Percentiles rank a stretch among this genome's conserved stretches.
These are phyloP conservation scores for Aspergillus proliferans DNA, from an alignment of 2,329 filamentous ascomycete genomes.

Conservation along the genomic window DNA sequence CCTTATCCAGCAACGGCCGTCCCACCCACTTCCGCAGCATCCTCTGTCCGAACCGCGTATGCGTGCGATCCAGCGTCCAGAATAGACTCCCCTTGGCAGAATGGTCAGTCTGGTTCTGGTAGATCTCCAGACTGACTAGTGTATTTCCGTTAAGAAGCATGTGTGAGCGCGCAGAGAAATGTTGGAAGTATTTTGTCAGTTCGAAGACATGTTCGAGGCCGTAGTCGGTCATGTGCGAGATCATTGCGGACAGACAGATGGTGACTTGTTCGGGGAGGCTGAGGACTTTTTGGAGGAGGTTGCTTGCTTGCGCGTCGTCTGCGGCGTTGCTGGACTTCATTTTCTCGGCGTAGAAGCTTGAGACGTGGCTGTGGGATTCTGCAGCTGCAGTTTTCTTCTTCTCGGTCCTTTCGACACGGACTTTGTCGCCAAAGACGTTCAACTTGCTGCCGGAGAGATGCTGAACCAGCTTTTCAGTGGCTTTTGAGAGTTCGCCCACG, in stretches of 20 bases:
- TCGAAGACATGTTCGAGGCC: conserved; percentile 93
- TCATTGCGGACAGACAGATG: conserved; percentile 93
- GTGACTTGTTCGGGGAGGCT: conserved; percentile 79
- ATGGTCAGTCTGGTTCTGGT: conserved; percentile 87
- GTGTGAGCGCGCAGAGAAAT: conserved; percentile 86
- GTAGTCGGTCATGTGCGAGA: conserved; percentile 84
- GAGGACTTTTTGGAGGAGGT: conserved; percentile 77
- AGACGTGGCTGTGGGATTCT: conserved; percentile 81
- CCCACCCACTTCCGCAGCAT: conserved; percentile 93
- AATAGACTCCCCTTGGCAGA: conserved; percentile 81
- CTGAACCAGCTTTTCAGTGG: conserved; percentile 84
- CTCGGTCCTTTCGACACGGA: conserved; percentile 72
- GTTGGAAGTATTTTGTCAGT: conserved; percentile 92
- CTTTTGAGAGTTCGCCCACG: conserved; percentile 81
- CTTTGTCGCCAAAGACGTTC: conserved; percentile 87
- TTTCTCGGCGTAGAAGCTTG: conserved; percentile 86
- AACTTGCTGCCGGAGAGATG: conserved; percentile 84
- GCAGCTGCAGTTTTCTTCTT: conserved; percentile 76
- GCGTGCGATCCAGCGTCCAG: conserved; percentile 90
- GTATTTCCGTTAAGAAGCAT: conserved; percentile 97
- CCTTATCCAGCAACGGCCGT: conserved; percentile 72
- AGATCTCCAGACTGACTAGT: conserved; percentile 87
- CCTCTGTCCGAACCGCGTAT: conserved; percentile 81
- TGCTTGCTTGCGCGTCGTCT: conserved; percentile 52
- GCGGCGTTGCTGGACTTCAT: conserved; percentile 55